Evolutionary conservation across 1,284 basidiomycete species (phyloP).

Genomic region (Ceratobasidium sp.): DNA sequence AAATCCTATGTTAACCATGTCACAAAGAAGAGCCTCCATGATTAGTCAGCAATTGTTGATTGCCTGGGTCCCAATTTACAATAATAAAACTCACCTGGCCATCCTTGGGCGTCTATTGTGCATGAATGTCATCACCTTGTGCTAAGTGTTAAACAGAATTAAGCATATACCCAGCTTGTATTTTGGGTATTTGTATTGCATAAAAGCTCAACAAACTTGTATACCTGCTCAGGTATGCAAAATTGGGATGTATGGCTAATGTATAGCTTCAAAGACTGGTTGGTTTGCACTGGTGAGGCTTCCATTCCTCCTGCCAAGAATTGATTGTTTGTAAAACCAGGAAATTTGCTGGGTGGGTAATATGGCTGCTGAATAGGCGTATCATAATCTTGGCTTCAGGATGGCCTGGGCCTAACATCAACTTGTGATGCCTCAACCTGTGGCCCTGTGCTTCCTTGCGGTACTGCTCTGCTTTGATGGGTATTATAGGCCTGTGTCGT

Average conservation of each 20-base stretch:
- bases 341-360: too few relatives aligned
- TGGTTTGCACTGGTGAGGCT: slow-evolving; percentile 59
- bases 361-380: too few relatives aligned
- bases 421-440: too few relatives aligned
- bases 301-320: too few relatives aligned
- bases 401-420: too few relatives aligned
- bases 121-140: background rate
- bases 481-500: too few relatives aligned
- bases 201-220: slow-evolving; percentile 58
- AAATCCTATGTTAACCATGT: background rate
- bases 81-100: too few relatives aligned
- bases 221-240: slow-evolving; percentile 51
- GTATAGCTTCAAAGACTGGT: slow-evolving; percentile 57
- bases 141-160: background rate
- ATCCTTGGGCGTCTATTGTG: slow-evolving; percentile 21
- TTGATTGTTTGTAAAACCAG: too few relatives aligned
- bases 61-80: too few relatives aligned
- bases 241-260: slow-evolving; percentile 57
- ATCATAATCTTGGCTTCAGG: too few relatives aligned
- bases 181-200: slow-evolving; percentile 58
- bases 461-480: too few relatives aligned
- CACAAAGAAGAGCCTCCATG: background rate
- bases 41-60: background rate
- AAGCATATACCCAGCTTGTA: slow-evolving; percentile 57
- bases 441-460: too few relatives aligned